Percentiles rank a stretch among this genome's conserved stretches.
phyloP scores from a whole-genome alignment of 805 yeast species.

The Candida xyloterini region DNA sequence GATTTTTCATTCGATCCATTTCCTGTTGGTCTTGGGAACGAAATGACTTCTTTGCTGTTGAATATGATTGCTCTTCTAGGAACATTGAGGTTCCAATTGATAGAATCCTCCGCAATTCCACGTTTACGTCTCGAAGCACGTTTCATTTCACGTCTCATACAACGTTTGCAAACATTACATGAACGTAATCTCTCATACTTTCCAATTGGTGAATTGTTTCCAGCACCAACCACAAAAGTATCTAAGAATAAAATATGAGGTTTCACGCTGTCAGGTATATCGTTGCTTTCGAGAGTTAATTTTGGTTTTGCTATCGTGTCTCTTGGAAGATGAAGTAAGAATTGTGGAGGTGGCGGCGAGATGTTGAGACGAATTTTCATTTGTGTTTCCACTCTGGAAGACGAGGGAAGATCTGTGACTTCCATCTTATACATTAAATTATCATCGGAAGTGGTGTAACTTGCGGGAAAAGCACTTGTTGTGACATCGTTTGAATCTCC shows the following conservation, averaged over 20 bases:
- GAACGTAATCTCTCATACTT: constrained; percentile 28
- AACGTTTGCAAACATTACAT: constrained; percentile 80
- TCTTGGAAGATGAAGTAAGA: constrained; percentile 74
- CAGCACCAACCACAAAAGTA: constrained; percentile 60
- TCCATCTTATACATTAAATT: constrained; percentile 42
- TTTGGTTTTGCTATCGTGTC: constrained; percentile 87
- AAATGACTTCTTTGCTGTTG: constrained; percentile 84
- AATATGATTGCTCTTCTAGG: constrained; percentile 83
- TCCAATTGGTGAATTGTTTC: constrained; percentile 2
- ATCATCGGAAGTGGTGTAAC: constrained; percentile 25
- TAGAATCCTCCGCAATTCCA: constrained; percentile 67
- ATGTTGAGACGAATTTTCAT: constrained; percentile 70
- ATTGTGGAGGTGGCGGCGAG: constrained; percentile 74
- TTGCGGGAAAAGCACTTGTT: constrained; percentile 28
- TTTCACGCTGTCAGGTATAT: constrained; percentile 45
- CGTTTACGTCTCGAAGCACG: constrained; percentile 90
- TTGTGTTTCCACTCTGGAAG: constrained; percentile 94
- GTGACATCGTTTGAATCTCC: constrained; percentile 26
- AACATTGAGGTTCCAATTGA: constrained; percentile 72
- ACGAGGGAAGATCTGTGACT: constrained; percentile 66
- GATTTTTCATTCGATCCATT: constrained; percentile 32
- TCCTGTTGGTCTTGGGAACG: constrained; percentile 59
- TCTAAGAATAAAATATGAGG: constrained; percentile 66
- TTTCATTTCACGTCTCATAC: constrained; percentile 90
- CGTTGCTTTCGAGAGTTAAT: constrained; percentile 56